A percentile compares a stretch with the other conserved stretches of the same genome.
phyloP scores from a whole-genome alignment of 768 basidiomycete species.

The Podaxis sp. region DNA sequence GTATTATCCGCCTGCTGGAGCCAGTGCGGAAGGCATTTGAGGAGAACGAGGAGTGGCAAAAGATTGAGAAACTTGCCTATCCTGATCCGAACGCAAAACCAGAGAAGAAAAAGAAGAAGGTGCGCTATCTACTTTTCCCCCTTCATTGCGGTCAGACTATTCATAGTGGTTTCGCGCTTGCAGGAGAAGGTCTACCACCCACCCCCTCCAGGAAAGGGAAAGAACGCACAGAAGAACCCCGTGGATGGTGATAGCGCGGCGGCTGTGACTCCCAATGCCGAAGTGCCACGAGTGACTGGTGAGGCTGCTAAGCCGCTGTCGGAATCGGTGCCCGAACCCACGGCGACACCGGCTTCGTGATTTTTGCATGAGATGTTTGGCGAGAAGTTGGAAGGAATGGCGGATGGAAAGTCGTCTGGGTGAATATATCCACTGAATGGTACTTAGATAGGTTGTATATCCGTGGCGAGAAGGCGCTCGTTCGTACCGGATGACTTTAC shows the following conservation, averaged over 20 bases:
- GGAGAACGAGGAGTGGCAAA: conserved; percentile 78
- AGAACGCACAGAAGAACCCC: conserved; percentile 39
- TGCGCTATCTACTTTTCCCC: conserved; percentile 13
- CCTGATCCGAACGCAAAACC: conserved; percentile 69
- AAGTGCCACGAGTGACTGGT: conserved; percentile 17
- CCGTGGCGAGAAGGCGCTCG: too few relatives aligned
- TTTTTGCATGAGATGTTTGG: neutral
- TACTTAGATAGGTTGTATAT: neutral
- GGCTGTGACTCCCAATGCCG: conserved; percentile 9
- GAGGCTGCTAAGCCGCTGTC: conserved; percentile 18
- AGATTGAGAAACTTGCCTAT: conserved; percentile 77
- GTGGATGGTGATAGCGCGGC: conserved; percentile 13
- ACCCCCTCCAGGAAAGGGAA: conserved; percentile 79
- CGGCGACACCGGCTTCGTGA: neutral
- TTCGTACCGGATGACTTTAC: too few relatives aligned
- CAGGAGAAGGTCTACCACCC: conserved; percentile 84
- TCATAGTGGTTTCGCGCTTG: neutral
- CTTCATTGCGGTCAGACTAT: neutral
- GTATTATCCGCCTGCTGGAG: conserved; percentile 70
- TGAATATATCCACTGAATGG: neutral
- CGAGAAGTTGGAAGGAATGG: neutral
- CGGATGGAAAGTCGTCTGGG: neutral
- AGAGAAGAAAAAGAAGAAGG: conserved; percentile 70
- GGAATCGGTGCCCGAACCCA: neutral
- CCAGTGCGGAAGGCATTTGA: conserved; percentile 82